These are phyloP conservation scores for Boletus vermiculosoides DNA, from an alignment of 768 basidiomycete species.

Conservation along the genomic window DNA sequence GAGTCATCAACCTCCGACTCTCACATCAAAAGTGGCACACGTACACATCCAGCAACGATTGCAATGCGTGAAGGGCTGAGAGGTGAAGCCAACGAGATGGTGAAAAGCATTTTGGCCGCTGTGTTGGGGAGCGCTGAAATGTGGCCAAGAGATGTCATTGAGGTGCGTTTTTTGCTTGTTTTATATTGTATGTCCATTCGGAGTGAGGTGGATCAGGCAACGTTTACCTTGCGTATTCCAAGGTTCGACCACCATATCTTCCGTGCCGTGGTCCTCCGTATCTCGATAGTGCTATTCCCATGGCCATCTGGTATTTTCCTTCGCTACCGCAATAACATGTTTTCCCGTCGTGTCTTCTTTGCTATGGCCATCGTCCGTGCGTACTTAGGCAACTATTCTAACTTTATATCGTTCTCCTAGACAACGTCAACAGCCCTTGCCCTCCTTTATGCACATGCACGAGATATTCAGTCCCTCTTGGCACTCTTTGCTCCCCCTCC, in stretches of 20 bases:
- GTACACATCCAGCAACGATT: slow-evolving; percentile 64
- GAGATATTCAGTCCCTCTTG: slow-evolving; percentile 23
- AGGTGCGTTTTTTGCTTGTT: slow-evolving; percentile 21
- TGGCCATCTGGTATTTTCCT: slow-evolving; percentile 47
- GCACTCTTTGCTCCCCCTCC: slow-evolving; percentile 16
- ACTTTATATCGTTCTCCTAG: slow-evolving; percentile 12
- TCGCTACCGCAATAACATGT: not conserved
- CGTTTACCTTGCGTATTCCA: slow-evolving; percentile 54
- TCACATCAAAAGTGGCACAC: slow-evolving; percentile 44
- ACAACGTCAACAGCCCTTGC: slow-evolving; percentile 31
- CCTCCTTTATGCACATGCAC: slow-evolving; percentile 27
- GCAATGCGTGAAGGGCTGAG: slow-evolving; percentile 65
- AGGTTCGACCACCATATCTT: slow-evolving; percentile 19
- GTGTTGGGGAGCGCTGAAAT: slow-evolving; percentile 37
- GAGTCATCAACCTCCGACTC: slow-evolving; percentile 24
- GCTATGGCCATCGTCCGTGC: not conserved
- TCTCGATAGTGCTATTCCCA: slow-evolving; percentile 30
- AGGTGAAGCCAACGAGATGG: slow-evolving; percentile 71
- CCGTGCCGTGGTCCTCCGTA: not conserved
- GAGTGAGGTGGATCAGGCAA: slow-evolving; percentile 15
- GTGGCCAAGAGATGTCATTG: slow-evolving; percentile 60
- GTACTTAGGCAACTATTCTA: slow-evolving; percentile 14
- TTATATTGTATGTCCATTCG: slow-evolving; percentile 4
- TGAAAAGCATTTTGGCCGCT: slow-evolving; percentile 49
- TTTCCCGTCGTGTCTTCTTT: not conserved